Conservation (phyloP, 106 monocot species). For the Vanilla planifolia region DNA sequence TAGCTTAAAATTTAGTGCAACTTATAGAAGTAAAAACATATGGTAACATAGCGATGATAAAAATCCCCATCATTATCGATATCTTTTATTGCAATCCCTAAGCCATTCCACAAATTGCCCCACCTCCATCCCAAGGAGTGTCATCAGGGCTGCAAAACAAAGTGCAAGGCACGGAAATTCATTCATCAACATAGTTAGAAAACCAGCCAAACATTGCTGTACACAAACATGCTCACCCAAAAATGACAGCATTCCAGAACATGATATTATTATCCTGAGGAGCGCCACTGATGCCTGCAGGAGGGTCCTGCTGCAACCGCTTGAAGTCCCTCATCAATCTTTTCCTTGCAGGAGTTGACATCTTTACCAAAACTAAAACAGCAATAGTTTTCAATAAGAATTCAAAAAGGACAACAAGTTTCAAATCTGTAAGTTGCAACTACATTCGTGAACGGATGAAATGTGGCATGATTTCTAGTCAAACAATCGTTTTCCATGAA, state of each 20-base stretch:
- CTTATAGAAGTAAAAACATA: neutral
- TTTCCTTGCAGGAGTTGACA: slow-evolving; percentile 41
- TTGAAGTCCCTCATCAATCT: slow-evolving; percentile 41
- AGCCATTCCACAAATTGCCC: slow-evolving; percentile 3
- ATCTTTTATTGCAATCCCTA: neutral
- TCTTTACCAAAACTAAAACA: too few species aligned
- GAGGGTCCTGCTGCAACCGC: slow-evolving; percentile 41
- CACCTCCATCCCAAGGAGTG: slow-evolving; percentile 64
- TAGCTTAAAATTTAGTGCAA: too few species aligned
- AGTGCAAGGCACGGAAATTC: too few species aligned
- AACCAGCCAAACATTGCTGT: neutral
- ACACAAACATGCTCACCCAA: slow-evolving; percentile 20
- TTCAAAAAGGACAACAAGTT: too few species aligned
- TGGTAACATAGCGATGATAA: too few species aligned
- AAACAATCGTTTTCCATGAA: too few species aligned
- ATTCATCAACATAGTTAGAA: neutral
- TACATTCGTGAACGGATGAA: too few species aligned
- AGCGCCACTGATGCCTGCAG: slow-evolving; percentile 42
- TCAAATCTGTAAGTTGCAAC: too few species aligned
- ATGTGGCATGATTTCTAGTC: too few species aligned
- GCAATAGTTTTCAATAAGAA: too few species aligned
- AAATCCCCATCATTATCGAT: neutral
- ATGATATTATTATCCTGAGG: slow-evolving; percentile 47
- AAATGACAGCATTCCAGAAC: slow-evolving; percentile 48
- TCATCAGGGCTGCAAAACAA: slow-evolving; percentile 47